Evolutionary conservation across 768 basidiomycete species (phyloP), one percentile per base, ranked within the genome.

Genomic region (Xerocomellus amylosporus): DNA sequence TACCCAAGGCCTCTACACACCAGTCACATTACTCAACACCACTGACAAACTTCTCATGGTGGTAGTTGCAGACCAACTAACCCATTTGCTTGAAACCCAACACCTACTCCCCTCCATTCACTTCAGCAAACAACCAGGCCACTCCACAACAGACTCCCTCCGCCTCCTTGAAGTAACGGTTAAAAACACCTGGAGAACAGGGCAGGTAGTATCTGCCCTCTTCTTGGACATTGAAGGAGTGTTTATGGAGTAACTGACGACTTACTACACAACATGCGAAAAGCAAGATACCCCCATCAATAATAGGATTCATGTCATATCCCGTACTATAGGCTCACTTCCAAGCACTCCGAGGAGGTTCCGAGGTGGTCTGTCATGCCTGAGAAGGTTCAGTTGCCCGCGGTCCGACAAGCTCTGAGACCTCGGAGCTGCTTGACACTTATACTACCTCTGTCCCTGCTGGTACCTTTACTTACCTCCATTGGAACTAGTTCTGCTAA

Each of bases 221-320:
- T 60, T 58, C 30, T 30, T 60, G 0, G 28, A 60, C 38, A 60
- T 60, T 0, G 28, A 60, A 33, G 56, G 59, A 0, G 53, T 50
- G 0, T 60, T 60, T 10, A 60, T 5, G 38, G 43, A 0, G 46
- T 60, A 0, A 60, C 50, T 0, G 30, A 54, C 1, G 5, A 15
- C 0, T 19, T 60, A 0, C 42, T 60, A 0, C 56, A 58, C 20
- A 60, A 60, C 43, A 60, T 58, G 59, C 13, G 20, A 46, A 41
- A 30, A 0, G 47, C 0, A 8, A 1, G 0, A 26, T 69, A 0
- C 63, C 64, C 0, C 5, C 5, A 0, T 26, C 24, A 1, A 15
- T 63, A 1, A 37, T 67, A 0, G 4, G 30, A n/a, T n/a, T n/a
- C n/a, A n/a, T n/a, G n/a, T n/a, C n/a, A n/a, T n/a, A n/a, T n/a